Evolutionary conservation across 495 filamentous ascomycete genomes (phyloP), one percentile per base, ranked within the genome.

Genomic region (Aspergillus carlsbadensis): DNA sequence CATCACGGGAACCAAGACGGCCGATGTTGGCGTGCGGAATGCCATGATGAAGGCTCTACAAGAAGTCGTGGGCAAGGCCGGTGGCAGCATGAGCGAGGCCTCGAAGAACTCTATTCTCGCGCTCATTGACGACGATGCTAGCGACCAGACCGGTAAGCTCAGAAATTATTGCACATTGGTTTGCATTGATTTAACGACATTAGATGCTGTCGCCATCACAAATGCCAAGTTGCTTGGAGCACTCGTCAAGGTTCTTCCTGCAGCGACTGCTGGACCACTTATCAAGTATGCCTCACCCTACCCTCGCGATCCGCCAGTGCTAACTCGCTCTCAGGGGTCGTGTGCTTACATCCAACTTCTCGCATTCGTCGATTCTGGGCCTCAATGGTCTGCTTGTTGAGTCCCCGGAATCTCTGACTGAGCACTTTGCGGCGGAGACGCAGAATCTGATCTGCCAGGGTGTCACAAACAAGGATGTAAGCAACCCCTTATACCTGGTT

Each of bases 21-120:
- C 85, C 3, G 95, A 98, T 69, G 52, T 82, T 14, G 95, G 94
- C 43, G 94, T 98, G 53, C 89, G 84, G 73, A 94, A 90, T 67
- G 94, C 94, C 14, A 98, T 98, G 94, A 82, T 98, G 58, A 96
- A 96, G 78, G 94, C 95, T 5, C 75, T 98, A 39, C 96, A 92
- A 65, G 94, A 98, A 66, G 94, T 98, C 21, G 85, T 98, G 48
- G 92, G 91, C 72, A 97, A 96, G 73, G 92, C 92, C 10, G 94
- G 95, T 24, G 75, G 74, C 18, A 97, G 93, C 68, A 98, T 98
- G 94, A 90, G 89, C 61, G 94, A 97, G 61, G 78, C 81, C 44
- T 96, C 93, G 31, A 85, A 91, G 49, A 79, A 80, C 56, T 84
- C 91, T 1, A 88, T 98, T 5, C 78, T 98, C 6, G 83, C 82